Evolutionary conservation across 768 basidiomycete genomes (phyloP).

Genomic region (Russula olivacea): DNA sequence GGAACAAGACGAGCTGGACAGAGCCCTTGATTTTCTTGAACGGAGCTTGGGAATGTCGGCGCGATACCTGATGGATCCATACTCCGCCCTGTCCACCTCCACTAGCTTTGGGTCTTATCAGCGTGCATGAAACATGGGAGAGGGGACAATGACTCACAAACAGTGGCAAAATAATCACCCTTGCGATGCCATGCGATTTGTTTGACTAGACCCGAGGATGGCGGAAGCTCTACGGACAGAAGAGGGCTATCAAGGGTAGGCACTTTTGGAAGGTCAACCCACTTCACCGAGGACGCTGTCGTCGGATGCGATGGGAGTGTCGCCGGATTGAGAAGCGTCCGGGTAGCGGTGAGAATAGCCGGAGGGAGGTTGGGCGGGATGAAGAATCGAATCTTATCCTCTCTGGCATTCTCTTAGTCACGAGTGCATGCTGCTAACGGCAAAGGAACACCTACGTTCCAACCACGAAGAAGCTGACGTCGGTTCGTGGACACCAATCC

Average conservation of each 20-base stretch:
- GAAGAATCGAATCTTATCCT: slow-evolving; percentile 73
- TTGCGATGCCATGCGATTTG: slow-evolving; percentile 90
- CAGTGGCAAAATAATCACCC: slow-evolving; percentile 93
- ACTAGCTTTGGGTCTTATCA: slow-evolving; percentile 39
- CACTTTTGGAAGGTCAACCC: slow-evolving; percentile 47
- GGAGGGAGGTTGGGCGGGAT: slow-evolving; percentile 73
- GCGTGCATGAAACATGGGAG: neutral
- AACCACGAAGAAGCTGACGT: slow-evolving; percentile 73
- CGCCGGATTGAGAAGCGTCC: slow-evolving; percentile 54
- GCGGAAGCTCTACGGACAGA: slow-evolving; percentile 55
- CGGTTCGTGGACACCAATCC: slow-evolving; percentile 90
- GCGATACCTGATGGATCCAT: slow-evolving; percentile 93
- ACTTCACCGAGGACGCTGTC: slow-evolving; percentile 63
- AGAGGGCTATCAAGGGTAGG: slow-evolving; percentile 47
- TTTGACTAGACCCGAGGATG: slow-evolving; percentile 62
- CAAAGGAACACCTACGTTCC: slow-evolving; percentile 54
- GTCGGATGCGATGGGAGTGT: slow-evolving; percentile 53
- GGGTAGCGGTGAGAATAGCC: slow-evolving; percentile 51
- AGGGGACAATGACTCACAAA: slow-evolving; percentile 61
- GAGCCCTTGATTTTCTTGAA: slow-evolving; percentile 93
- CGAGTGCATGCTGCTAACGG: neutral
- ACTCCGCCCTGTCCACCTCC: slow-evolving; percentile 73
- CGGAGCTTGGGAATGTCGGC: slow-evolving; percentile 93
- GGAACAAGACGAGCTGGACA: slow-evolving; percentile 90
- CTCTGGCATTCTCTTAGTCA: slow-evolving; percentile 41